Conservation (phyloP, 495 filamentous ascomycete genomes). For the Lasiosphaeria miniovina region DNA sequence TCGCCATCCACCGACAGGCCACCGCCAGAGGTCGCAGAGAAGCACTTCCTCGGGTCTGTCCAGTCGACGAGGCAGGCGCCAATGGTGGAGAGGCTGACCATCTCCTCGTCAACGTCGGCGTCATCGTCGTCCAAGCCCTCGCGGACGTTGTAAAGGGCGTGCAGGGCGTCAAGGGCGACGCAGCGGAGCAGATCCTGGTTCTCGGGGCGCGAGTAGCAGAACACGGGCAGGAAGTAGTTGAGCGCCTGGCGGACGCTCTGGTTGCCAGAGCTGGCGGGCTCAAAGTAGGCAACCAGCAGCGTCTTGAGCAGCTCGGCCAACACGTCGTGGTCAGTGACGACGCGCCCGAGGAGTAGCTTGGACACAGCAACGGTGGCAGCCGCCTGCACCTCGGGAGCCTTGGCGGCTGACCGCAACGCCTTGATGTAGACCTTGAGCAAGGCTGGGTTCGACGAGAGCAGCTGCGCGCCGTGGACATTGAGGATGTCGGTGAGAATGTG, state of each 20-base stretch:
- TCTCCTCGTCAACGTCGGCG: slow-evolving; percentile 74
- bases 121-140: slow-evolving; percentile 74
- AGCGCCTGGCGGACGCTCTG: slow-evolving; percentile 85
- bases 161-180: slow-evolving; percentile 66
- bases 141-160: slow-evolving; percentile 61
- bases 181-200: slow-evolving; percentile 77
- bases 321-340: slow-evolving; percentile 54
- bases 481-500: slow-evolving; percentile 95
- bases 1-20: slow-evolving; percentile 52
- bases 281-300: slow-evolving; percentile 83
- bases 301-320: slow-evolving; percentile 72
- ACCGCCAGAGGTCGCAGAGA: slow-evolving; percentile 53
- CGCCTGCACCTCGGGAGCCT: slow-evolving; percentile 70
- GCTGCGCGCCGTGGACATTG: slow-evolving; percentile 75
- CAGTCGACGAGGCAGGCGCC: slow-evolving; percentile 84
- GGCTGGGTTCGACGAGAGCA: slow-evolving; percentile 55
- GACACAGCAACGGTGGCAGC: slow-evolving; percentile 77
- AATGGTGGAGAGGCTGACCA: slow-evolving; percentile 71
- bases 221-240: slow-evolving; percentile 94
- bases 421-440: slow-evolving; percentile 76
- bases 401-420: slow-evolving; percentile 65
- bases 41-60: slow-evolving; percentile 89
- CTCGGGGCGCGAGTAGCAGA: slow-evolving; percentile 75
- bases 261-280: slow-evolving; percentile 78
- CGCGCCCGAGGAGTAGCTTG: slow-evolving; percentile 79